Conservation (phyloP, 331 rosid genomes). For the Pyracantha coccinea region DNA sequence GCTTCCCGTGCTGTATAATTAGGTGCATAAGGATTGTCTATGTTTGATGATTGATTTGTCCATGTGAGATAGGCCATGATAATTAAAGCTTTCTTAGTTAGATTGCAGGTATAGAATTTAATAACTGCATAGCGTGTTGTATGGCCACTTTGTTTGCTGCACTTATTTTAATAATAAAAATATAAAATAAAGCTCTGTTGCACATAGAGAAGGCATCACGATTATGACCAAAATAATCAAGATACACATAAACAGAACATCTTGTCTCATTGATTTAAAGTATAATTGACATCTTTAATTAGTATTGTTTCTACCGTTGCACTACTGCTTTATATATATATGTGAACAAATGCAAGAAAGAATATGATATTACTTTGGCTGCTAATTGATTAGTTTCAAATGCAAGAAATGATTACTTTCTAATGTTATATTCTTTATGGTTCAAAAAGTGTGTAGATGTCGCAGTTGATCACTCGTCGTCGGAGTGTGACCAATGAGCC, state of each 20-base stretch:
- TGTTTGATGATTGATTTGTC: neutral
- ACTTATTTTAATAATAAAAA: neutral
- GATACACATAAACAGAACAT: neutral
- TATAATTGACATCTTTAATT: no score
- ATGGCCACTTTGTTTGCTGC: neutral
- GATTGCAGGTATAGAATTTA: neutral
- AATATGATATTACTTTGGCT: no score
- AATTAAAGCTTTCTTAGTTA: neutral
- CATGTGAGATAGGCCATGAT: neutral
- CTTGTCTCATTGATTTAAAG: neutral
- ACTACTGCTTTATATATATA: no score
- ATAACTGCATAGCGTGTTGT: neutral
- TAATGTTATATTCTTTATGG: no score
- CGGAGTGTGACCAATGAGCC: no score
- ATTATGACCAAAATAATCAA: neutral
- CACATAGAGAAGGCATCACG: neutral
- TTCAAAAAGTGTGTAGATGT: no score
- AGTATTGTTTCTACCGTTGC: no score
- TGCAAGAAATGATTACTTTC: no score
- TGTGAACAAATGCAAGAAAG: no score
- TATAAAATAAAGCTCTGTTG: neutral
- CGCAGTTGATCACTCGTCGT: no score
- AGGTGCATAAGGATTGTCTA: neutral
- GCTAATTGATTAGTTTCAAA: no score
- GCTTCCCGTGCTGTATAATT: neutral